A percentile compares a stretch with the other conserved stretches of the same genome.
These are phyloP conservation scores for Nectriaceae sp. DNA, from an alignment of 2,329 filamentous ascomycete genomes.

Conservation along the genomic window DNA sequence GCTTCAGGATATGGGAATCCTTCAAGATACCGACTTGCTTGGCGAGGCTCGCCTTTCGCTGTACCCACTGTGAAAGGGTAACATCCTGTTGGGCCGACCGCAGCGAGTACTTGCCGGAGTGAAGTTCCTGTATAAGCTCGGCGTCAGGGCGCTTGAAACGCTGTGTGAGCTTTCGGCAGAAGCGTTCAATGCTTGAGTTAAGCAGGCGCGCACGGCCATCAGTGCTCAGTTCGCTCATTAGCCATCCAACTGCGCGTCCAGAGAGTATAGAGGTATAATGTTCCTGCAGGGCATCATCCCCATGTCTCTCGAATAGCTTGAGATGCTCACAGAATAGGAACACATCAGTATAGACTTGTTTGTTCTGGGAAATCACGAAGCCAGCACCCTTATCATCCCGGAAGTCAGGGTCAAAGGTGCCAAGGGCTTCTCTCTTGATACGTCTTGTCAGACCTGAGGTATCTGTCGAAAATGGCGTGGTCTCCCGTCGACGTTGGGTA, in stretches of 20 bases:
- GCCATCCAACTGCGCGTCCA: too few species aligned
- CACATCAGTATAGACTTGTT: constrained; percentile 1
- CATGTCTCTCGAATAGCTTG: too few species aligned
- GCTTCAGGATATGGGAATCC: neutral
- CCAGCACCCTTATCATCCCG: neutral
- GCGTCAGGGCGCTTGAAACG: constrained; percentile 1
- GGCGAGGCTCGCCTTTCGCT: neutral
- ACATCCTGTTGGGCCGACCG: neutral
- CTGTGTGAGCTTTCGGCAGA: neutral
- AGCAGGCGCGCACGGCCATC: neutral
- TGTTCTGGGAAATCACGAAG: neutral
- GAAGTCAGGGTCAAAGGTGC: constrained; percentile 1
- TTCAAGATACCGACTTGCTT: neutral
- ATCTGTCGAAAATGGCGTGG: too few species aligned
- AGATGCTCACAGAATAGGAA: constrained; percentile 2
- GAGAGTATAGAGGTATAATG: too few species aligned
- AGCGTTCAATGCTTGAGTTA: neutral
- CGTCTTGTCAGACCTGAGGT: too few species aligned
- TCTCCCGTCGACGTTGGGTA: too few species aligned
- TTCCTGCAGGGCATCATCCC: too few species aligned
- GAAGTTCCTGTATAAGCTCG: neutral
- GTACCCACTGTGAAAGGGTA: neutral
- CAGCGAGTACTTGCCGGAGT: neutral
- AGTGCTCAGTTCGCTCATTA: too few species aligned
- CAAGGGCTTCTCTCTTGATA: too few species aligned